A percentile compares a stretch with the other conserved stretches of the same genome.
These are phyloP conservation scores for Didymella sp. DNA, from an alignment of 2,329 filamentous ascomycete genomes.

Conservation along the genomic window DNA sequence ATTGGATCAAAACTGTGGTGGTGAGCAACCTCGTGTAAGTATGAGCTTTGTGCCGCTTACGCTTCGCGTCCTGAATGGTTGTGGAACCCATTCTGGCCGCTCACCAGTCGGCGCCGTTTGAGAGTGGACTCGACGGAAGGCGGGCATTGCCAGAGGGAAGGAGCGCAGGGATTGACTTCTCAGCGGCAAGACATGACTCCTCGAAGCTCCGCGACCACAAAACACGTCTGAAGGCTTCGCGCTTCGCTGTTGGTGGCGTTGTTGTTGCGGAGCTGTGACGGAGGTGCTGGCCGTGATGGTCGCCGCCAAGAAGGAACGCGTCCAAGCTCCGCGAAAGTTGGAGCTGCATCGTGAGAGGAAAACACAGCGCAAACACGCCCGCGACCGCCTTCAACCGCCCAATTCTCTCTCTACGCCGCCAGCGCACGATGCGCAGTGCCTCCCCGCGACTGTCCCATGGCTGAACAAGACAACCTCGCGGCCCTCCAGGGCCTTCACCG, in stretches of 20 bases:
- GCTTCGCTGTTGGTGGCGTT: slow-evolving; percentile 7
- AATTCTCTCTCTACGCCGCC: slow-evolving; percentile 10
- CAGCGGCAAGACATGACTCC: neutral
- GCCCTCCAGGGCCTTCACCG: slow-evolving; percentile 84
- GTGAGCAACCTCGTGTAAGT: slow-evolving; percentile 18
- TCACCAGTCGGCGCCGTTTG: slow-evolving; percentile 13
- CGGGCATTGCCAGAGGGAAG: slow-evolving; percentile 20
- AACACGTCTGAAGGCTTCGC: neutral
- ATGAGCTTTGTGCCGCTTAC: slow-evolving; percentile 26
- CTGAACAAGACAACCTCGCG: slow-evolving; percentile 74
- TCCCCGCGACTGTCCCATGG: slow-evolving; percentile 61
- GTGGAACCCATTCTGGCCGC: slow-evolving; percentile 38
- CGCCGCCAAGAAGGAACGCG: slow-evolving; percentile 25
- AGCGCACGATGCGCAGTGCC: slow-evolving; percentile 43
- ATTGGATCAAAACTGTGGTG: slow-evolving; percentile 39
- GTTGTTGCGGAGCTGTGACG: slow-evolving; percentile 29
- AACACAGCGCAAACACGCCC: slow-evolving; percentile 32
- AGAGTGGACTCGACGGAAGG: slow-evolving; percentile 6
- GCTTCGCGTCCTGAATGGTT: slow-evolving; percentile 47
- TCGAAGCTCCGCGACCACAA: slow-evolving; percentile 6
- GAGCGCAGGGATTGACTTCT: neutral
- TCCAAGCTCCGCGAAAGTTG: slow-evolving; percentile 39
- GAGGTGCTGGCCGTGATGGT: slow-evolving; percentile 20
- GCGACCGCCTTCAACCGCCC: slow-evolving; percentile 6
- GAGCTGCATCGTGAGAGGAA: slow-evolving; percentile 28